These are phyloP conservation scores for Ogataea allantospora DNA, from an alignment of 805 yeast genomes.

Conservation along the genomic window DNA sequence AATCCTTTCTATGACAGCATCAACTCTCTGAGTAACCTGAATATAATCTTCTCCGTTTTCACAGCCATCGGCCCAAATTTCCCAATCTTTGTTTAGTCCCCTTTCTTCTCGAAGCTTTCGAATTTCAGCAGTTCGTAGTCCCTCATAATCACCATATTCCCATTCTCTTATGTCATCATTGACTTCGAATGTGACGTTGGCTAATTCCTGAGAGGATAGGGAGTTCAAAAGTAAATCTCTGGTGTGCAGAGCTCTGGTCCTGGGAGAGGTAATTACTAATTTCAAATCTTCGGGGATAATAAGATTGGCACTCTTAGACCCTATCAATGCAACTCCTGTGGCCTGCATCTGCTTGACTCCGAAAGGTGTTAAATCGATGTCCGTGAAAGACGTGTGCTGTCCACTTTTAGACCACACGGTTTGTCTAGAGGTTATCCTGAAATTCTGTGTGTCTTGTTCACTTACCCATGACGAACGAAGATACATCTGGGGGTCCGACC, in stretches of 20 bases:
- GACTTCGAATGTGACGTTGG: slow-evolving; percentile 43
- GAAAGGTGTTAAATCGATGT: slow-evolving; percentile 69
- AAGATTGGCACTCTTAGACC: slow-evolving; percentile 47
- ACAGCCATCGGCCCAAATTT: slow-evolving; percentile 90
- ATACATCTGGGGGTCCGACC: slow-evolving; percentile 59
- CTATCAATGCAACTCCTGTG: slow-evolving; percentile 72
- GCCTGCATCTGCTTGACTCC: slow-evolving; percentile 75
- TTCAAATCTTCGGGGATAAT: slow-evolving; percentile 64
- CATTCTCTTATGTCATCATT: slow-evolving; percentile 84
- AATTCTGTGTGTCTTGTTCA: neutral
- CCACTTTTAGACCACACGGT: slow-evolving; percentile 96
- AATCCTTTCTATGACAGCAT: slow-evolving; percentile 63
- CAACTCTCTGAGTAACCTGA: slow-evolving; percentile 70
- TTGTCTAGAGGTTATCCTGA: slow-evolving; percentile 42
- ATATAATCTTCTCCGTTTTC: slow-evolving; percentile 78
- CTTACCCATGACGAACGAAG: slow-evolving; percentile 69
- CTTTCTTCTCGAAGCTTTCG: slow-evolving; percentile 52
- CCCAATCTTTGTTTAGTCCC: slow-evolving; percentile 62
- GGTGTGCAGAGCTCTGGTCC: slow-evolving; percentile 76
- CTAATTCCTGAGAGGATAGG: slow-evolving; percentile 42
- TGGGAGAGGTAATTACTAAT: slow-evolving; percentile 74
- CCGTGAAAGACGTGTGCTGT: slow-evolving; percentile 86
- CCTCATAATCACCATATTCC: slow-evolving; percentile 97
- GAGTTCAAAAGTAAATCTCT: slow-evolving; percentile 58
- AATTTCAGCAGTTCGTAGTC: slow-evolving; percentile 68